These are phyloP conservation scores for Vitis hybrid DNA, from an alignment of 177 flowering plant species.

Conservation along the genomic window DNA sequence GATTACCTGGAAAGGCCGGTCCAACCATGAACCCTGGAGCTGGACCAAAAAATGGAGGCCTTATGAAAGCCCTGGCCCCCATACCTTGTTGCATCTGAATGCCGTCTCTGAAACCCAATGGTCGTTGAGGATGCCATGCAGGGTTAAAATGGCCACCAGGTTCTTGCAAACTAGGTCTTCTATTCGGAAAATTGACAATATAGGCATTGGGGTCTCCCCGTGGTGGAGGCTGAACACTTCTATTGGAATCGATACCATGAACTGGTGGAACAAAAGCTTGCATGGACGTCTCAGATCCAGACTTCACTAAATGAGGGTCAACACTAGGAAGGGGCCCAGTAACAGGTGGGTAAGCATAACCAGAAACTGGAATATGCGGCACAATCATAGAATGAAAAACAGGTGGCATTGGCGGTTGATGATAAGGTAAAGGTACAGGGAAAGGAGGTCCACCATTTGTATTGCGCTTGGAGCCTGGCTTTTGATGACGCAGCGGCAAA, in stretches of 20 bases:
- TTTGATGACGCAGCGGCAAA: conserved; percentile 48
- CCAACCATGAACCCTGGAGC: conserved; percentile 66
- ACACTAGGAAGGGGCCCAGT: conserved; percentile 46
- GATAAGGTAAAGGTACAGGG: conserved; percentile 50
- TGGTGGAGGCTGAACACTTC: conserved; percentile 46
- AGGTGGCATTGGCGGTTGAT: conserved; percentile 45
- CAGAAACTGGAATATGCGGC: conserved; percentile 56
- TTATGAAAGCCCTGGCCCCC: conserved; percentile 59
- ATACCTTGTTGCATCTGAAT: conserved; percentile 46
- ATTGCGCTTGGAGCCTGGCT: conserved; percentile 52
- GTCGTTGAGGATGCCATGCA: conserved; percentile 56
- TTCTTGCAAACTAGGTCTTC: conserved; percentile 56
- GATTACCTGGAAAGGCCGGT: conserved; percentile 65
- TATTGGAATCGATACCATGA: conserved; percentile 39
- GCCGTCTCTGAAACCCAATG: conserved; percentile 47
- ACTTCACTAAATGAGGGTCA: conserved; percentile 42
- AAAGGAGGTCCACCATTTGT: conserved; percentile 51
- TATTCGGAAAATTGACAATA: conserved; percentile 37
- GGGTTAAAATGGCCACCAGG: conserved; percentile 49
- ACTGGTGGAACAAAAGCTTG: conserved; percentile 53
- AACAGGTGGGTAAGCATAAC: conserved; percentile 52
- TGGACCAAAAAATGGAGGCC: conserved; percentile 61
- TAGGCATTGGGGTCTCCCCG: conserved; percentile 51
- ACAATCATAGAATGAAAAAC: conserved; percentile 49
- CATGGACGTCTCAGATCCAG: conserved; percentile 43